Conservation (phyloP, 192 early-diverging fungal genomes). For the Linnemannia hyalina region DNA sequence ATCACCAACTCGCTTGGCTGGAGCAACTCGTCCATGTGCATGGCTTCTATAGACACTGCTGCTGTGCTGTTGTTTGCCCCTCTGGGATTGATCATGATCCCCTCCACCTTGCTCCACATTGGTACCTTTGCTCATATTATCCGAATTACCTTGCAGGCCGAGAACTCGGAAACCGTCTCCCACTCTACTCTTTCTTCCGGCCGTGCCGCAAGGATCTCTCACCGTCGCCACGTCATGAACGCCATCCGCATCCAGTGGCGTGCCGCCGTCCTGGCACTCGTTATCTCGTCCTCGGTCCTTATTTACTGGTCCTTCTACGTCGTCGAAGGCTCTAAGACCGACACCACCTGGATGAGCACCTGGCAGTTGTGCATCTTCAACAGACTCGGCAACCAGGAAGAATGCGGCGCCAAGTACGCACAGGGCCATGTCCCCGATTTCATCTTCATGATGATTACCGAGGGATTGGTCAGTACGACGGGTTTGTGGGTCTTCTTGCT, state of each 20-base stretch:
- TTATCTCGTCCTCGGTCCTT: conserved; percentile 55
- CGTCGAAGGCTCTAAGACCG: conserved; percentile 54
- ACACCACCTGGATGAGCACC: conserved; percentile 43
- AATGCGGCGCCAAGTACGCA: conserved; percentile 46
- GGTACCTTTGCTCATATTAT: conserved; percentile 65
- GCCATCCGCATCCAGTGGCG: conserved; percentile 70
- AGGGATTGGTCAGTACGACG: conserved; percentile 57
- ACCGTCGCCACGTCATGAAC: conserved; percentile 62
- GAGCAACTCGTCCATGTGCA: conserved; percentile 61
- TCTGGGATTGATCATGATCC: conserved; percentile 60
- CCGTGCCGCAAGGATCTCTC: conserved; percentile 48
- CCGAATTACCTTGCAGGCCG: conserved; percentile 48
- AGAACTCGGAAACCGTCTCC: conserved; percentile 48
- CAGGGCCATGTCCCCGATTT: conserved; percentile 58
- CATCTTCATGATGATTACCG: conserved; percentile 60
- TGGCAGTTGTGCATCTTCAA: conserved; percentile 63
- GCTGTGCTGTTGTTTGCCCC: conserved; percentile 60
- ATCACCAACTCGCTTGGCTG: conserved; percentile 58
- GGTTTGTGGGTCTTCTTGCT: conserved; percentile 63
- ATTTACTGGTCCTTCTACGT: conserved; percentile 68
- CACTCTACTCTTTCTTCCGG: conserved; percentile 47
- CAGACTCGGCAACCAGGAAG: conserved; percentile 38
- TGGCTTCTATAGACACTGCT: conserved; percentile 34
- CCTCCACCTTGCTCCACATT: conserved; percentile 59
- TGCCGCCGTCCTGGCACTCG: conserved; percentile 58